Evolutionary conservation across 2,329 filamentous ascomycete genomes (phyloP).

Genomic region (Diaporthe amygdali): DNA sequence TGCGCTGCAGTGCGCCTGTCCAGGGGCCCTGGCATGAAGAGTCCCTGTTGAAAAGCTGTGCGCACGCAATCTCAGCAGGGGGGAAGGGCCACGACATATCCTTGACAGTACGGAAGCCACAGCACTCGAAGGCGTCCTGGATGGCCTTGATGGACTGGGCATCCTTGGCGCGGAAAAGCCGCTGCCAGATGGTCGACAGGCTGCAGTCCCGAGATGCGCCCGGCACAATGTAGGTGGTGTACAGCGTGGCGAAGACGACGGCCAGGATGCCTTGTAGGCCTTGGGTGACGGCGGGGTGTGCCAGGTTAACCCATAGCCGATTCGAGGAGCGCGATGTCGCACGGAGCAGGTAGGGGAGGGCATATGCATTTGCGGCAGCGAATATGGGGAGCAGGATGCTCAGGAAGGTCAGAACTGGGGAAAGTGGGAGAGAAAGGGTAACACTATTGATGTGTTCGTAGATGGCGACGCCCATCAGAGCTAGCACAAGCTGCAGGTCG

Average conservation of each 20-base stretch:
- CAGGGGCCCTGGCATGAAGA: constrained; percentile 59
- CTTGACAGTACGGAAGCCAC: constrained; percentile 61
- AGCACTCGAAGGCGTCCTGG: constrained; percentile 71
- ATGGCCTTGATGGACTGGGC: constrained; percentile 57
- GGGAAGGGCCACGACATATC: constrained; percentile 71
- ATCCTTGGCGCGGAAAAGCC: constrained; percentile 58
- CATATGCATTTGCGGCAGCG: constrained; percentile 42
- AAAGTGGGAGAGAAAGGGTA: constrained; percentile 47
- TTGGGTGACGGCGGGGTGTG: constrained; percentile 43
- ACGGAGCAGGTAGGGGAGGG: constrained; percentile 39
- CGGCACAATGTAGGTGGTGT: constrained; percentile 41
- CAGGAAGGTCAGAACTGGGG: constrained; percentile 40
- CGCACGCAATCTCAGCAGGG: constrained; percentile 42
- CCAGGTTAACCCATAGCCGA: constrained; percentile 25
- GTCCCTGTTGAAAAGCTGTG: constrained; percentile 49
- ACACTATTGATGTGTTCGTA: constrained; percentile 44
- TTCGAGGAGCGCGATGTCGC: constrained; percentile 27
- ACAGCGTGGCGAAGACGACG: constrained; percentile 50
- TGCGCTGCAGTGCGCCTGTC: constrained; percentile 58
- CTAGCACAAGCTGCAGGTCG: constrained; percentile 28
- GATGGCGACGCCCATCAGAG: constrained; percentile 31
- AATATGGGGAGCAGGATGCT: constrained; percentile 47
- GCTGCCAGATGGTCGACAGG: constrained; percentile 61
- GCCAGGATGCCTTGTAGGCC: constrained; percentile 47
- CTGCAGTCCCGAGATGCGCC: constrained; percentile 50